These are phyloP conservation scores for Aspergillus floridensis DNA, from an alignment of 2,329 filamentous ascomycete genomes.

Conservation along the genomic window DNA sequence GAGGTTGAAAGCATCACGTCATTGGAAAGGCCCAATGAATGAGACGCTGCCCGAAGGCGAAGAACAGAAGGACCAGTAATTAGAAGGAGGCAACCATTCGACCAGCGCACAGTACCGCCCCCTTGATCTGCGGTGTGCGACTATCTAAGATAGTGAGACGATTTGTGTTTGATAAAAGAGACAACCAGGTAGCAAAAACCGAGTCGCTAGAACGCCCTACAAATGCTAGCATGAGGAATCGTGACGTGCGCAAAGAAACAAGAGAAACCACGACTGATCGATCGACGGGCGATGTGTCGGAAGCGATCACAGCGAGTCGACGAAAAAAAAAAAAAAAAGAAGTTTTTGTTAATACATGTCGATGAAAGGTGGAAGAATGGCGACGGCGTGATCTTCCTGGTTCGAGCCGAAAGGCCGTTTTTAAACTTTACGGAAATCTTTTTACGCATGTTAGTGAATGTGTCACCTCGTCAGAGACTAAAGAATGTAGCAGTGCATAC, in stretches of 20 bases:
- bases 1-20: no score
- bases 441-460: constrained; percentile 16
- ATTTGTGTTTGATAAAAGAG: constrained; percentile 19
- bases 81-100: constrained; percentile 41
- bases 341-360: constrained; percentile 30
- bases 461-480: background rate
- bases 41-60: constrained; percentile 19
- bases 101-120: constrained; percentile 44
- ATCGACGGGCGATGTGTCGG: constrained; percentile 10
- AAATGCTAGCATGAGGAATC: constrained; percentile 44
- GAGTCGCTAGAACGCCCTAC: constrained; percentile 46
- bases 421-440: constrained; percentile 64
- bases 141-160: constrained; percentile 40
- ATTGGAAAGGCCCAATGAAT: no score
- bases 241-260: constrained; percentile 27
- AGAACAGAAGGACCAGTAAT: constrained; percentile 26
- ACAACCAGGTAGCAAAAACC: constrained; percentile 14
- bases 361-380: constrained; percentile 15
- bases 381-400: constrained; percentile 21
- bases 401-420: constrained; percentile 18
- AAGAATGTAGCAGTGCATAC: constrained; percentile 48
- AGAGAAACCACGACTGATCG: background rate
- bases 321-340: constrained; percentile 13
- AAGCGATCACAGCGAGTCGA: constrained; percentile 8
- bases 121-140: constrained; percentile 38